Base-by-base conservation (phyloP, 805 yeast species). In the Osmozyma mogii region DNA sequence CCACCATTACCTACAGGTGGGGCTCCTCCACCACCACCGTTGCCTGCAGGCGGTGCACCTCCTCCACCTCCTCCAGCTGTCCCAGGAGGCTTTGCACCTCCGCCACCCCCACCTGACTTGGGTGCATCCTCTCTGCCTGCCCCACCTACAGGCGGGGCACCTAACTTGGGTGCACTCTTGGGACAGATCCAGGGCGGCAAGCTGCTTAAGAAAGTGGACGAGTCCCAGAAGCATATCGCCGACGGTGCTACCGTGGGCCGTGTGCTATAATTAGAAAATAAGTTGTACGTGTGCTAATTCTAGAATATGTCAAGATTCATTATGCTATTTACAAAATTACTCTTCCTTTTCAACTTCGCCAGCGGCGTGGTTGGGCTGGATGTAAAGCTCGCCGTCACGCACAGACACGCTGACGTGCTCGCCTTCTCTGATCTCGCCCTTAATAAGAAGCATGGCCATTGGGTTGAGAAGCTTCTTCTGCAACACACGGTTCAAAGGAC, bases 401-500 rank as follows among this genome's bases (percentile, higher is more conserved):
- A 48, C 52, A 4, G 32, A 44, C 4, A 61, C 59, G 3, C 37
- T 17, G 7, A 57, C 64, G 4, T 43, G 41, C 30, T 62, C 69
- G 13, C 40, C 44, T 20, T 43, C 45, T 31, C 40, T 69, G 9
- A 89, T 66, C 45, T 82, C 82, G 3, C 96, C 96, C 49, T 76
- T 77, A 38, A 92, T 72, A 65, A 92, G 51, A 44, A 70, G 61
- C 46, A 73, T 67, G 3, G 97, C 94, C 72, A 92, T 69, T 15
- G 96, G 95, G 51, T 88, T 88, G 54, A 92, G 65, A n/a, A 92
- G 52, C 38, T 70, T 60, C 61, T 80, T 84, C 53, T 87, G 95
- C 36, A 89, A 76, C 30, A 87, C 69, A 46, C 98, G 73, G 64
- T 92, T 89, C 54, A 92, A 68, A 8, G 98, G 98, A 50, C 98